Conservation (phyloP, 148 eudicot species). For the Amaranthus palmeri region DNA sequence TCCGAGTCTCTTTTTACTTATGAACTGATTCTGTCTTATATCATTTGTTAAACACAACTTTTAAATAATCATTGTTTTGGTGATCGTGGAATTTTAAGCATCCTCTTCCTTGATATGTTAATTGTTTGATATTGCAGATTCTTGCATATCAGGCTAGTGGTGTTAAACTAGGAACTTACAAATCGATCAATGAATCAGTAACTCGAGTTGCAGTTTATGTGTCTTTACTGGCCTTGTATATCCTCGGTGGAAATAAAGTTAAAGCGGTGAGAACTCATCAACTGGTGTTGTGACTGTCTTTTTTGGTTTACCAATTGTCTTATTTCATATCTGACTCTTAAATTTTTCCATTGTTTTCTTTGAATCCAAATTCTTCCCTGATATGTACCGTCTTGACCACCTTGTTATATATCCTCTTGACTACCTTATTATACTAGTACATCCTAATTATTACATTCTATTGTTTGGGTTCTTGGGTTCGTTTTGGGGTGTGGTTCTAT, state of each 20-base stretch:
- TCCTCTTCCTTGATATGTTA: conserved; percentile 15
- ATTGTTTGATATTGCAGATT: conserved; percentile 46
- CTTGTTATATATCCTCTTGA: too few relatives aligned
- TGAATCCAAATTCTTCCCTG: background rate
- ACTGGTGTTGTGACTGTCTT: background rate
- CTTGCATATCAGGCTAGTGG: conserved; percentile 77
- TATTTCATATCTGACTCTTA: background rate
- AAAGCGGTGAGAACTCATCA: conserved; percentile 68
- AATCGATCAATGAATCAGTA: conserved; percentile 82
- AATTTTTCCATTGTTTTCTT: background rate
- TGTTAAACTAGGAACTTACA: conserved; percentile 74
- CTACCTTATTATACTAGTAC: too few relatives aligned
- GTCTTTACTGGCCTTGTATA: conserved; percentile 77
- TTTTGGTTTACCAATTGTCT: background rate
- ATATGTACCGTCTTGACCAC: background rate
- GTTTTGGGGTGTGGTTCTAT: too few relatives aligned
- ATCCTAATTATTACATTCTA: too few relatives aligned
- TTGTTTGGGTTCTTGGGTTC: too few relatives aligned
- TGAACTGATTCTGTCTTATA: background rate
- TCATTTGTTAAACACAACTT: background rate
- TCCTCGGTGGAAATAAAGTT: conserved; percentile 90
- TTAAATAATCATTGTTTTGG: background rate
- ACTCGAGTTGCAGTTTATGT: conserved; percentile 89
- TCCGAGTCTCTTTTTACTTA: background rate
- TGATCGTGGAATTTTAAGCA: background rate